Percentiles rank a stretch among this genome's conserved stretches.
Conservation (phyloP, 2,329 filamentous ascomycete genomes). For the Rhynchosporium graminicola region DNA sequence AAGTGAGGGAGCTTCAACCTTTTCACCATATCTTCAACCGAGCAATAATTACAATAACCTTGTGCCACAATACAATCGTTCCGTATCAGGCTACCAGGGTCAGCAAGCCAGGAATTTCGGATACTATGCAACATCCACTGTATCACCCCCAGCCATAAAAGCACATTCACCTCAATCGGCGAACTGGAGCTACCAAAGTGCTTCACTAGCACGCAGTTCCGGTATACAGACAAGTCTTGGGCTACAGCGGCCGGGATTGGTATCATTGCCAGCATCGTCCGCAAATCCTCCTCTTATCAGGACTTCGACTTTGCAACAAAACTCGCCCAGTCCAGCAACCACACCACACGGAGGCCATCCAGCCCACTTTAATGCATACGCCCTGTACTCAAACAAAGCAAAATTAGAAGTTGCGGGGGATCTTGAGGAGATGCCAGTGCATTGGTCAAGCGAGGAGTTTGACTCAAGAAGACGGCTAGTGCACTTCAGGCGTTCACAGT, state of each 20-base stretch:
- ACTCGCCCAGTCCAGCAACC: conserved; percentile 48
- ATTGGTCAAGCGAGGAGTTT: conserved; percentile 83
- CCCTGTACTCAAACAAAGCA: conserved; percentile 80
- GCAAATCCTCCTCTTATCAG: conserved; percentile 63
- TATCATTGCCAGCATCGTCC: conserved; percentile 28
- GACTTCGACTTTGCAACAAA: conserved; percentile 64
- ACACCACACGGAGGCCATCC: conserved; percentile 45
- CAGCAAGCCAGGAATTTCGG: conserved; percentile 45
- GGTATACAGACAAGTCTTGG: conserved; percentile 42
- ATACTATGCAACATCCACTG: conserved; percentile 45
- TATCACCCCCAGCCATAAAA: conserved; percentile 47
- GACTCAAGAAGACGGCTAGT: conserved; percentile 80
- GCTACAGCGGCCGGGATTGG: conserved; percentile 28
- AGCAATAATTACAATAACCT: conserved; percentile 46
- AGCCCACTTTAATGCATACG: conserved; percentile 48
- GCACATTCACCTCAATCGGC: conserved; percentile 50
- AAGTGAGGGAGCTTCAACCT: conserved; percentile 46
- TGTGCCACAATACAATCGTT: conserved; percentile 42
- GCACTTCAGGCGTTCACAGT: conserved; percentile 81
- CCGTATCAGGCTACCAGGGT: conserved; percentile 40
- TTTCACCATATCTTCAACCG: conserved; percentile 52
- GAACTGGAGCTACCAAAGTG: conserved; percentile 49
- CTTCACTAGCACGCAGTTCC: conserved; percentile 45
- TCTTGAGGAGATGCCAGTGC: conserved; percentile 77
- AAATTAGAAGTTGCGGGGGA: conserved; percentile 83